These are phyloP conservation scores for Mortierella polycephala DNA, from an alignment of 371 early-diverging fungal species.

Conservation along the genomic window DNA sequence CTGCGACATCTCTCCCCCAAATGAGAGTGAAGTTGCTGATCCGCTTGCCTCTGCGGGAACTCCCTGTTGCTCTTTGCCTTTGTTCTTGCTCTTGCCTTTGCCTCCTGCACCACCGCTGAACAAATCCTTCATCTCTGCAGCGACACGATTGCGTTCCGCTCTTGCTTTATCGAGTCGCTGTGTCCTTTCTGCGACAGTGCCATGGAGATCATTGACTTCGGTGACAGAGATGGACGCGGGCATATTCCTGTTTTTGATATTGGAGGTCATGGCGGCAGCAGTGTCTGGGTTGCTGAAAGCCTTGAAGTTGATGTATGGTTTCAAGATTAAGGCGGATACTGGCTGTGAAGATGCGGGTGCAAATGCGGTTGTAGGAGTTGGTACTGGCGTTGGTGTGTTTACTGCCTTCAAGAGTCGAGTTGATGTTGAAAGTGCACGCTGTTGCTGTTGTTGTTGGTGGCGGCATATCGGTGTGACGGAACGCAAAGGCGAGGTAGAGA, in stretches of 20 bases:
- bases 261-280: slow-evolving; percentile 27
- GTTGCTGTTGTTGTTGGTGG: slow-evolving; percentile 5
- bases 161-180: slow-evolving; percentile 32
- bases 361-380: neutral
- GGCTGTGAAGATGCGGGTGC: slow-evolving; percentile 7
- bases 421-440: slow-evolving; percentile 9
- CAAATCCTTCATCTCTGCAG: slow-evolving; percentile 51
- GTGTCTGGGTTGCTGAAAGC: slow-evolving; percentile 26
- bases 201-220: slow-evolving; percentile 23
- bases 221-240: slow-evolving; percentile 37
- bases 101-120: slow-evolving; percentile 18
- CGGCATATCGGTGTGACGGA: no score
- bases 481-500: neutral
- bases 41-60: neutral
- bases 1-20: slow-evolving; percentile 4
- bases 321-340: slow-evolving; percentile 29
- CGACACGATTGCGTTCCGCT: slow-evolving; percentile 38
- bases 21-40: neutral
- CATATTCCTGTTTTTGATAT: slow-evolving; percentile 40
- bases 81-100: slow-evolving; percentile 24
- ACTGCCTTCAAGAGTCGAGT: neutral
- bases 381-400: neutral
- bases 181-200: slow-evolving; percentile 18
- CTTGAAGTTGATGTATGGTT: slow-evolving; percentile 54
- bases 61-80: neutral